Evolutionary conservation across 2,329 filamentous ascomycete genomes (phyloP).

Genomic region (Dryadomyces quercus-mongolicae): DNA sequence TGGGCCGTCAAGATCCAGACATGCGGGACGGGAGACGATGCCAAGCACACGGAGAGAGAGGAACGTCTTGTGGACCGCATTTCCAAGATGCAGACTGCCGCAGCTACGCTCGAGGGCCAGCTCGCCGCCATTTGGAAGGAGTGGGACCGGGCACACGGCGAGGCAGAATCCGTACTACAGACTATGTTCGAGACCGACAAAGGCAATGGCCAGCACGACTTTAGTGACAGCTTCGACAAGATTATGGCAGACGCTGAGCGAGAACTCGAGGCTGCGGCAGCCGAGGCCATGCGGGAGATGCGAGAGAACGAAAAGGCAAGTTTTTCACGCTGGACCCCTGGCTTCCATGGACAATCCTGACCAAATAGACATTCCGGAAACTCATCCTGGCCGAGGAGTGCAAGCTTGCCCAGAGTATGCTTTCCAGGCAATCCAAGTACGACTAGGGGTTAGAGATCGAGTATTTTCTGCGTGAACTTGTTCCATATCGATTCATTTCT

Average conservation of each 20-base stretch:
- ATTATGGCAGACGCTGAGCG: constrained; percentile 7
- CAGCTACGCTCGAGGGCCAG: constrained; percentile 8
- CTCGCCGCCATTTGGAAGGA: constrained; percentile 12
- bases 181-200: constrained; percentile 5
- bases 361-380: constrained; percentile 12
- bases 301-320: constrained; percentile 12
- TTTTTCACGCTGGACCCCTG: too few species aligned
- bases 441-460: constrained; percentile 4
- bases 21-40: background rate
- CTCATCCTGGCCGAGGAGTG: constrained; percentile 12
- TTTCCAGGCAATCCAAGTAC: constrained; percentile 12
- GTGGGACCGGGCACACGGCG: constrained; percentile 29
- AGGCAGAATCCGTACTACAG: constrained; percentile 19
- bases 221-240: background rate
- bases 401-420: constrained; percentile 13
- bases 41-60: constrained; percentile 1
- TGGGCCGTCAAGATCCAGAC: constrained; percentile 10
- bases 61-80: constrained; percentile 9
- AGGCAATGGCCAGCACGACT: background rate
- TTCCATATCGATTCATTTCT: background rate
- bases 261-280: constrained; percentile 2
- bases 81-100: constrained; percentile 2
- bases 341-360: too few species aligned
- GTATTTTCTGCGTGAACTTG: too few species aligned
- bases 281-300: constrained; percentile 5